phyloP scores from a whole-genome alignment of 2,329 filamentous ascomycete genomes.

The Neofusicoccum sp. region DNA sequence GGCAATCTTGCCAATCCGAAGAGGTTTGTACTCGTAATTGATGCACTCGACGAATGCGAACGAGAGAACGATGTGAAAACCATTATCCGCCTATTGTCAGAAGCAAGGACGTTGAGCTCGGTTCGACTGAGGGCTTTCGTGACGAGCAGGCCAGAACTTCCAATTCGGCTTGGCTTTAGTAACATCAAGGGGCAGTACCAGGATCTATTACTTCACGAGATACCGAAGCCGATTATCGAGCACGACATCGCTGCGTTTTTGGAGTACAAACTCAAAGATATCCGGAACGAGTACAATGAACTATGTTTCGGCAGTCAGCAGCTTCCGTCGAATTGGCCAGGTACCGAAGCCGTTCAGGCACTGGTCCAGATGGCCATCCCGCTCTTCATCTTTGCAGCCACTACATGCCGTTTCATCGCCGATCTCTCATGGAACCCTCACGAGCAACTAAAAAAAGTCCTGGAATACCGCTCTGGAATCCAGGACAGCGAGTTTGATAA shows the following conservation, averaged over 20 bases:
- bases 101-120: background rate
- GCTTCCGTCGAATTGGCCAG: conserved; percentile 21
- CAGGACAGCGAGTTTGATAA: background rate
- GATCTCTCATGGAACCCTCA: background rate
- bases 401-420: conserved; percentile 23
- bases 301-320: too few species aligned
- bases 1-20: background rate
- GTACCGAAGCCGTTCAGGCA: conserved; percentile 22
- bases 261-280: background rate
- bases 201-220: background rate
- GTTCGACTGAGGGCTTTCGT: background rate
- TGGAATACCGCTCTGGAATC: background rate
- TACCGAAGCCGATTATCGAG: background rate
- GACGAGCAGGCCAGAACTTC: background rate
- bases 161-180: background rate
- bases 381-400: conserved; percentile 31
- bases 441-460: conserved; percentile 21
- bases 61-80: background rate
- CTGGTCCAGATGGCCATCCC: conserved; percentile 31
- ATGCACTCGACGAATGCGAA: conserved; percentile 22
- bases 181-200: background rate
- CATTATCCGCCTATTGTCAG: background rate
- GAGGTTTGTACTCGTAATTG: conserved; percentile 18
- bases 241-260: background rate
- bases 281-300: background rate